Conservation (phyloP, 176 grass and related monocot species). For the Musa acuminata region DNA sequence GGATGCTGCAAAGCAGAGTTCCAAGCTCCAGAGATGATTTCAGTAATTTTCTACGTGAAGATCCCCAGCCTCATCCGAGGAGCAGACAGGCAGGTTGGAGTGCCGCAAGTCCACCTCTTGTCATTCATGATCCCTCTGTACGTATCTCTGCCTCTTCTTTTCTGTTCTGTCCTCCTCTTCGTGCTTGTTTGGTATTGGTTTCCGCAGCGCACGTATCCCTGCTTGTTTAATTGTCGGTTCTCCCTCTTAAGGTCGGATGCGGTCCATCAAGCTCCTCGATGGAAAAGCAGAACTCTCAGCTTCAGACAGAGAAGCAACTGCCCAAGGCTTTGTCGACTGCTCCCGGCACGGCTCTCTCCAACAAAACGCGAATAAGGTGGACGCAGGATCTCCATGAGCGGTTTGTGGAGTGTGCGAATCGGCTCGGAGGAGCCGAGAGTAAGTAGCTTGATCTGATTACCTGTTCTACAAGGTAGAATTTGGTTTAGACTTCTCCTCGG, state of each 20-base stretch:
- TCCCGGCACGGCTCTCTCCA: conserved; percentile 13
- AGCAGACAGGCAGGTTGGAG: background rate
- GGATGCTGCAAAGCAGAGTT: background rate
- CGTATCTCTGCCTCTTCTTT: background rate
- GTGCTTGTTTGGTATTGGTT: too few species aligned
- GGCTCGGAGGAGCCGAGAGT: conserved; percentile 84
- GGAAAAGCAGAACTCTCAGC: conserved; percentile 29
- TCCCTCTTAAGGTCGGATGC: conserved; percentile 28
- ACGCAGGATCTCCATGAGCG: conserved; percentile 78
- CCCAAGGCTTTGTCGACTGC: background rate
- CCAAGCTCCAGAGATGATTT: background rate
- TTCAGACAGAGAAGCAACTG: conserved; percentile 24
- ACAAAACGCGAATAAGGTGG: conserved; percentile 83
- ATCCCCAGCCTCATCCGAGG: too few species aligned
- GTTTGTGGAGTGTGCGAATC: conserved; percentile 68
- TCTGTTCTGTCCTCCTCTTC: too few species aligned
- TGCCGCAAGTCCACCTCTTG: conserved; percentile 7
- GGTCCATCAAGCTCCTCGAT: conserved; percentile 16
- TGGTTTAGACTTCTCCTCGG: too few species aligned
- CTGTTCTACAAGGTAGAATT: background rate
- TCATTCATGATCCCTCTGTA: conserved; percentile 16
- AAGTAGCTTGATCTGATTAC: background rate
- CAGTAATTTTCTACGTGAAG: too few species aligned
- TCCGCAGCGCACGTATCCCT: too few species aligned
- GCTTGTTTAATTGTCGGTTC: background rate